Conservation (phyloP, 1,284 basidiomycete genomes). For the Cryptococcus deneoformans region DNA sequence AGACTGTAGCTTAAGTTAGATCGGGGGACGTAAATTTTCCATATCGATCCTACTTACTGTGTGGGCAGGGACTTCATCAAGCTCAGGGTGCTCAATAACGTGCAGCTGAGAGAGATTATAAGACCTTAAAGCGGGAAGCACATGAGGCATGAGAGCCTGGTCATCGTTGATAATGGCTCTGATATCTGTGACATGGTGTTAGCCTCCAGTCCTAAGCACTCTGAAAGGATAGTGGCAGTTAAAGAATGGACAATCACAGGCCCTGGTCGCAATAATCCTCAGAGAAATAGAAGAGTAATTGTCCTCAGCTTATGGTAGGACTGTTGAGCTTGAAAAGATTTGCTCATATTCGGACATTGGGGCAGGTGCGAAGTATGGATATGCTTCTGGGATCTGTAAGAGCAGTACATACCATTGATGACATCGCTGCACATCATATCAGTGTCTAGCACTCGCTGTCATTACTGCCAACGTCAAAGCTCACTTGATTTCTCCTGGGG, state of each 20-base stretch:
- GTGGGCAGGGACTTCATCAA: conserved; percentile 24
- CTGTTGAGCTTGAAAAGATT: background rate
- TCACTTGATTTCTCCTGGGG: conserved; percentile 89
- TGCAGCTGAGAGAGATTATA: conserved; percentile 86
- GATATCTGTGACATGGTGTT: conserved; percentile 59
- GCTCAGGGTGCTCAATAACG: conserved; percentile 61
- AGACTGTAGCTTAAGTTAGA: conserved; percentile 18
- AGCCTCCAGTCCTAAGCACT: too few species aligned
- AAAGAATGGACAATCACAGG: background rate
- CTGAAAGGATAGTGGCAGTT: too few species aligned
- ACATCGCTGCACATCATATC: conserved; percentile 59
- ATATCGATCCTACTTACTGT: conserved; percentile 17
- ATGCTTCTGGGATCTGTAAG: background rate
- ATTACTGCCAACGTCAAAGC: background rate
- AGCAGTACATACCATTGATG: conserved; percentile 62
- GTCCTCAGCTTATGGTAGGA: conserved; percentile 10
- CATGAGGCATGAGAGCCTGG: conserved; percentile 68
- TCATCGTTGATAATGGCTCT: conserved; percentile 84
- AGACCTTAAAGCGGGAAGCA: conserved; percentile 69
- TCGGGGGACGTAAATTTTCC: background rate
- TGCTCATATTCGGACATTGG: background rate
- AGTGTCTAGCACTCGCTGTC: conserved; percentile 4
- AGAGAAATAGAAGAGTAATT: background rate
- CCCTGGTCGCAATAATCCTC: background rate
- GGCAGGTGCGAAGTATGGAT: background rate